A percentile compares a stretch with the other conserved stretches of the same genome.
phyloP scores from a whole-genome alignment of 2,329 filamentous ascomycete species.

The Xylaria sp. region DNA sequence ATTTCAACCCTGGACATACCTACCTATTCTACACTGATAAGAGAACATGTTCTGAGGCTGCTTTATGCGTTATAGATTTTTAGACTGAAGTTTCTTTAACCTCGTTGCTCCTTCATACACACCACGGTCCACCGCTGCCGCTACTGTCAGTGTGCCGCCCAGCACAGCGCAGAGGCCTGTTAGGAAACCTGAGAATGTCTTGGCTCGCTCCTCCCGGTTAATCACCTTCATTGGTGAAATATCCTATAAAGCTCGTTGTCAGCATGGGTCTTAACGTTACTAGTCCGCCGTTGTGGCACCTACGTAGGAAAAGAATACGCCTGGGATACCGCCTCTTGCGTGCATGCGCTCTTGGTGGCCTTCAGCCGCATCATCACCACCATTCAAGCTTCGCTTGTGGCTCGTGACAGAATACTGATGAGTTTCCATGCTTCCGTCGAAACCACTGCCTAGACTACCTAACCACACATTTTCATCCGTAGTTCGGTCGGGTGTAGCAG shows the following conservation, averaged over 20 bases:
- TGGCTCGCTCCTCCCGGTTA: constrained; percentile 90
- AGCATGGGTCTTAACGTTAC: constrained; percentile 7
- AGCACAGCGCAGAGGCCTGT: constrained; percentile 95
- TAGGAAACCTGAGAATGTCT: constrained; percentile 91
- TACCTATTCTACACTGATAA: constrained; percentile 40
- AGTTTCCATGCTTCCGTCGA: constrained; percentile 88
- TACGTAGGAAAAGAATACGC: constrained; percentile 98
- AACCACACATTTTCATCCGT: constrained; percentile 69
- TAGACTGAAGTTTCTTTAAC: constrained; percentile 85
- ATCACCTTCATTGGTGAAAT: constrained; percentile 99
- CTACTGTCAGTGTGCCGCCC: constrained; percentile 94
- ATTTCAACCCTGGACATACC: constrained; percentile 18
- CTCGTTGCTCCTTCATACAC: constrained; percentile 88
- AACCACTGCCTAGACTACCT: constrained; percentile 73
- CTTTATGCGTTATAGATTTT: constrained; percentile 64
- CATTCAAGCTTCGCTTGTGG: constrained; percentile 87
- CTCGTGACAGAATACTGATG: constrained; percentile 99
- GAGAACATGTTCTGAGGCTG: constrained; percentile 7
- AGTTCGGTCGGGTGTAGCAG: constrained; percentile 50
- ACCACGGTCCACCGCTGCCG: constrained; percentile 89
- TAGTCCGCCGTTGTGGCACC: constrained; percentile 54
- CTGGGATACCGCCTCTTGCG: constrained; percentile 90
- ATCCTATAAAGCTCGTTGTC: constrained; percentile 65
- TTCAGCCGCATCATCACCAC: constrained; percentile 85
- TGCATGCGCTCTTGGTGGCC: constrained; percentile 94